Base-by-base conservation (phyloP, 2,329 filamentous ascomycete genomes). In the Leptographium wingfieldii region DNA sequence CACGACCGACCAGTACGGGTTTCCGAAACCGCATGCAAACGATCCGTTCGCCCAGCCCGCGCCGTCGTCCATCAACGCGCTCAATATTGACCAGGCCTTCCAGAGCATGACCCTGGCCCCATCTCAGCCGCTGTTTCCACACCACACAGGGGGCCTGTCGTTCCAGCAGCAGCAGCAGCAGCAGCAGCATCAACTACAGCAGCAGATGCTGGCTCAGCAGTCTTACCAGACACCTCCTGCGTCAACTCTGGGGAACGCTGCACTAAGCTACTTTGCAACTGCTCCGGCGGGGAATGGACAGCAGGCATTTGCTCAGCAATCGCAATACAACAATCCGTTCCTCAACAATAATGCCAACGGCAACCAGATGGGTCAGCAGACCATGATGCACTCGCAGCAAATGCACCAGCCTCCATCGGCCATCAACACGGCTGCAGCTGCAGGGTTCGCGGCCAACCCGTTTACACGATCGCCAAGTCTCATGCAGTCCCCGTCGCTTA, bases 41-140 rank as follows among this genome's bases (percentile, higher is more conserved):
- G 33, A 57, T 31, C 54, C 43, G 3, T 55, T 61, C 27, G 52
- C 33, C 29, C 35, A 31, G 62, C 73, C 65, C 64, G 73, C 72
- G 33, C 69, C 69, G 38, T 5, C 56, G 3, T 59, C 61, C 2
- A 35, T 59, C 1, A 61, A 60, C 1, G 31, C 58, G 2, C 35
- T 58, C 29, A 69, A 69, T 12, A 71, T 91, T 22, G 83, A 84
- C 63, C 82, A 87, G 66, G 83, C 87, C 1, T 88, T 96, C 67
- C 86, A 92, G 68, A 84, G 82, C 63, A 79, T 96, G 72, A 84
- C 88, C 46, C 74, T 95, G 2, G 83, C 82, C 29, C 68, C 72
- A 6, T 54, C 60, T 10, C 82, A 83, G 66, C 80, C 83, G 12
- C 74, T 90, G 49, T 90, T 90, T 67, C 86, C 87, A 0, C 82